phyloP scores from a whole-genome alignment of 306 rosid genomes.

The Vicia sativa region DNA sequence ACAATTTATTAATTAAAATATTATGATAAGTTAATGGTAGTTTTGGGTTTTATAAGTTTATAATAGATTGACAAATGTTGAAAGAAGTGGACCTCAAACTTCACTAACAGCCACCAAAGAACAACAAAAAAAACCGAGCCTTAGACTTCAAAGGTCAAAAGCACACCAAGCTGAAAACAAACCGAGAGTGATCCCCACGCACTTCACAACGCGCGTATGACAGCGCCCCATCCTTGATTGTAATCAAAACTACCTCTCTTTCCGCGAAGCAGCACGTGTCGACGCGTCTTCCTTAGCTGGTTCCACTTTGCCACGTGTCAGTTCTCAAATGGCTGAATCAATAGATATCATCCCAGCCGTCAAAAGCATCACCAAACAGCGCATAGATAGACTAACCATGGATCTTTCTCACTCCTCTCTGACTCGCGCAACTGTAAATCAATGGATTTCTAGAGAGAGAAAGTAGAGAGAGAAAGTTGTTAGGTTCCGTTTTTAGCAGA shows the following conservation, averaged over 20 bases:
- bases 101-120: neutral
- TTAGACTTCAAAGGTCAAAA: no score
- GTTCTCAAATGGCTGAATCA: slow-evolving; percentile 24
- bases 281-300: slow-evolving; percentile 67
- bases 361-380: slow-evolving; percentile 48
- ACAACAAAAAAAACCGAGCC: no score
- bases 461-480: slow-evolving; percentile 38
- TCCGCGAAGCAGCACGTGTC: slow-evolving; percentile 84
- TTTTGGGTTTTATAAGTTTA: no score
- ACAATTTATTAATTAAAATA: no score
- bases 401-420: slow-evolving; percentile 31
- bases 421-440: slow-evolving; percentile 38
- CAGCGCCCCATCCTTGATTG: neutral
- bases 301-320: slow-evolving; percentile 48
- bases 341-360: slow-evolving; percentile 78
- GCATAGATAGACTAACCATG: slow-evolving; percentile 40
- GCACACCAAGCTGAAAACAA: neutral
- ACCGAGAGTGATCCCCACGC: slow-evolving; percentile 12
- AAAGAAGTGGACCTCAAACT: neutral
- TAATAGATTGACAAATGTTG: no score
- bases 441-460: slow-evolving; percentile 40
- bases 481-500: slow-evolving; percentile 38
- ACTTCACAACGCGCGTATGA: neutral
- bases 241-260: slow-evolving; percentile 42
- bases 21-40: no score